Evolutionary conservation across 1,139 yeast genomes (phyloP), one percentile per base, ranked within the genome.

Genomic region (Kodamaea sp.): DNA sequence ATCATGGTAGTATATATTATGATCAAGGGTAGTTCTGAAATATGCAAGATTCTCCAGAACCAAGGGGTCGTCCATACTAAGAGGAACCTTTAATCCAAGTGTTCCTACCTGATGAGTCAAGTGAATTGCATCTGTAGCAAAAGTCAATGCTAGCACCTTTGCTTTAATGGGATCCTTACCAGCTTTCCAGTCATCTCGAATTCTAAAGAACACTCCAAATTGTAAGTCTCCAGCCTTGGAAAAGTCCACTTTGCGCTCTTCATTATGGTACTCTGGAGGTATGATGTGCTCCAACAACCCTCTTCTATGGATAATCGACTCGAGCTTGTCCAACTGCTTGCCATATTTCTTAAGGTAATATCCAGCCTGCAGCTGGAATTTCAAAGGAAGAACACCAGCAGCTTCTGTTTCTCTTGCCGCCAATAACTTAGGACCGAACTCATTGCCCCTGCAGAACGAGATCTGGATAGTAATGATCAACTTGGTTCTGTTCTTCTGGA

Each of bases 1-100:
- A 35, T 63, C 70, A 38, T 68, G 73, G 49, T 56, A 61, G 42
- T 53, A 63, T 15, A 67, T 48, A 11, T 63, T 38, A 41, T 68
- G 73, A 46, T 68, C 73, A 47, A 69, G 57, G 33, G 67, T 59
- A 2, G 69, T 73, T 32, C 70, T 52, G 50, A 59, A 61, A 44
- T 61, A 66, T 28, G 43, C 39, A 8, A 42, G 29, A n/a, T n/a
- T n/a, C n/a, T n/a, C n/a, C n/a, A n/a, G n/a, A n/a, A n/a, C n/a
- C 10, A 24, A 13, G 15, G 12, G 24, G 3, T 29, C 21, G 20
- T 12, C 21, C 6, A 11, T 7, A 7, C 12, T 10, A 26, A 38
- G 37, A 34, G 44, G 46, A 22, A 55, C 39, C 2, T 63, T 55
- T 16, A 56, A 35, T 3, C 70, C 70, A 22, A 62, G 26, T 1